phyloP scores from a whole-genome alignment of 2,329 filamentous ascomycete genomes.

The Ilyonectria sp. region DNA sequence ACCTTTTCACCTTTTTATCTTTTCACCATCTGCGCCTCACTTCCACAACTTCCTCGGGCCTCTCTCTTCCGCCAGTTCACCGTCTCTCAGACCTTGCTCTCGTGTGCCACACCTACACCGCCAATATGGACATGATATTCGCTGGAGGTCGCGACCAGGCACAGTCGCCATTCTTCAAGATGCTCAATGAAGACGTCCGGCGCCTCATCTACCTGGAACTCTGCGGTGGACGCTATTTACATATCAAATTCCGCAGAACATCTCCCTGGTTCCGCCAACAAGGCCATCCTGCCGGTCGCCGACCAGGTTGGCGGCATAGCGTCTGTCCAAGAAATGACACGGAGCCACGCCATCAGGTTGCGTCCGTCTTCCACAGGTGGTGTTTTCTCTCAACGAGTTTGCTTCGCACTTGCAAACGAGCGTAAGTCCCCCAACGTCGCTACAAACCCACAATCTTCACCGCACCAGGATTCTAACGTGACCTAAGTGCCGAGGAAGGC shows the following conservation, averaged over 20 bases:
- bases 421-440: conserved; percentile 1
- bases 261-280: not conserved
- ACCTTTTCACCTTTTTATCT: not conserved
- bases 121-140: too few relatives aligned
- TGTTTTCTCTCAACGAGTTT: not conserved
- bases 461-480: not conserved
- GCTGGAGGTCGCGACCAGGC: conserved; percentile 2
- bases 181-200: conserved; percentile 16
- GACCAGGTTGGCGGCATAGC: not conserved
- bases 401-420: conserved; percentile 26
- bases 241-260: not conserved
- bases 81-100: not conserved
- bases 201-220: conserved; percentile 2
- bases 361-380: too few relatives aligned
- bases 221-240: conserved; percentile 10
- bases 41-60: not conserved
- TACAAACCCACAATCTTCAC: not conserved
- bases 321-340: not conserved
- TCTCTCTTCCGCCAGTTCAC: not conserved
- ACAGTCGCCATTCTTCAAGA: conserved; percentile 13
- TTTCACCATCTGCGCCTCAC: not conserved
- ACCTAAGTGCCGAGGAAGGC: conserved; percentile 20
- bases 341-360: too few relatives aligned
- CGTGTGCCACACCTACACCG: too few relatives aligned
- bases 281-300: too few relatives aligned